Percentiles rank a stretch among this genome's conserved stretches.
phyloP scores from a whole-genome alignment of 2,329 filamentous ascomycete genomes.

The Chrysoporthe deuterocubensis region DNA sequence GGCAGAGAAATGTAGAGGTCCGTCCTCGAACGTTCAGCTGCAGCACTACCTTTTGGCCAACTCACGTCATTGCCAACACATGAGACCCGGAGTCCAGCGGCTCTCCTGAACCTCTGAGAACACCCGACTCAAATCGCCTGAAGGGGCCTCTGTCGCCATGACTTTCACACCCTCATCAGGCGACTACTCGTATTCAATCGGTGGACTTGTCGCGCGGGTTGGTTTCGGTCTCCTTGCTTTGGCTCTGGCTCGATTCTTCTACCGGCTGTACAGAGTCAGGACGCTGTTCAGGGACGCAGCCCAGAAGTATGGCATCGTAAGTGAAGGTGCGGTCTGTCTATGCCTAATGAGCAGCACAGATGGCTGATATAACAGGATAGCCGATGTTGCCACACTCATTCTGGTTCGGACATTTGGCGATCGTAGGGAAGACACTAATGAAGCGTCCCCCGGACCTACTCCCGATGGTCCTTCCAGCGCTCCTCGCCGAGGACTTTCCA shows the following conservation, averaged over 20 bases:
- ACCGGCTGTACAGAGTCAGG: constrained; percentile 35
- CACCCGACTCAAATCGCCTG: not conserved
- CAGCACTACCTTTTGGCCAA: too few species aligned
- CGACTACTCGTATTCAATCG: not conserved
- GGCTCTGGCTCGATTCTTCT: constrained; percentile 34
- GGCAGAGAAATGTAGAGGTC: too few species aligned
- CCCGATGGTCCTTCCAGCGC: constrained; percentile 32
- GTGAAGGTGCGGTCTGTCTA: constrained; percentile 17
- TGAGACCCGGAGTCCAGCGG: too few species aligned
- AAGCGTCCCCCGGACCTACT: constrained; percentile 37
- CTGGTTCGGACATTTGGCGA: constrained; percentile 38
- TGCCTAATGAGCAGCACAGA: not conserved
- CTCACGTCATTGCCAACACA: too few species aligned
- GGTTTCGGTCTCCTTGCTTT: constrained; percentile 3
- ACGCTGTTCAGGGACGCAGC: constrained; percentile 33
- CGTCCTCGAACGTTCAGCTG: too few species aligned
- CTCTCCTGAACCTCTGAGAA: not conserved
- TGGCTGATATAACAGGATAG: constrained; percentile 29
- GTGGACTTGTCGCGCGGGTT: constrained; percentile 1
- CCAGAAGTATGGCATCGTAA: constrained; percentile 36
- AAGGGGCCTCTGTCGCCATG: not conserved
- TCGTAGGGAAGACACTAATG: constrained; percentile 35
- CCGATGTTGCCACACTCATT: constrained; percentile 41
- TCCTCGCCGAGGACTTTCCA: constrained; percentile 37
- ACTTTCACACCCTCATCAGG: not conserved